Percentiles rank a stretch among this genome's conserved stretches.
Conservation (phyloP, 805 yeast species). For the Grigorovia humatica region DNA sequence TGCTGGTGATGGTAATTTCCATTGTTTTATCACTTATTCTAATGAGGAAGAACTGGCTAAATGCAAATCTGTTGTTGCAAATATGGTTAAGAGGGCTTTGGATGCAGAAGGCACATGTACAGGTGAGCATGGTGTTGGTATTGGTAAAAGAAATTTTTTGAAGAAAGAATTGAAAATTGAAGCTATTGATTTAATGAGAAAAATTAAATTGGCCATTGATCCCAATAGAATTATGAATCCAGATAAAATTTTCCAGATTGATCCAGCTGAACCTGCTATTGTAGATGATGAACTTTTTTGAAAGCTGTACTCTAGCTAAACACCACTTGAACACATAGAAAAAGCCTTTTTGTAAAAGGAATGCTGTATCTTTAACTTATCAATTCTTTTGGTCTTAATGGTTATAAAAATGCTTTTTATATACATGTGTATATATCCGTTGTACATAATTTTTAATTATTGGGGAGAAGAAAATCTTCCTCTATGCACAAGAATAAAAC, state of each 20-base stretch:
- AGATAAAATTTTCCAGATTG: conserved; percentile 65
- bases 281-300: neutral
- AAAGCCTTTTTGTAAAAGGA: no score
- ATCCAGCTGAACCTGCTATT: conserved; percentile 33
- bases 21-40: conserved; percentile 51
- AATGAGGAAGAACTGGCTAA: conserved; percentile 38
- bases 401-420: no score
- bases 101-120: conserved; percentile 73
- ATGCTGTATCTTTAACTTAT: no score
- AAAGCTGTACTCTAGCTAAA: neutral
- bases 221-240: conserved; percentile 57
- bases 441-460: no score
- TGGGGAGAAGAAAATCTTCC: no score
- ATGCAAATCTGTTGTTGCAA: conserved; percentile 42
- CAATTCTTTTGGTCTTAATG: neutral
- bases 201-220: conserved; percentile 59
- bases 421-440: no score
- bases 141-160: conserved; percentile 58
- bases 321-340: neutral
- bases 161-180: conserved; percentile 56
- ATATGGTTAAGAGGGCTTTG: conserved; percentile 58
- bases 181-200: conserved; percentile 64
- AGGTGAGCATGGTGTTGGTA: conserved; percentile 83
- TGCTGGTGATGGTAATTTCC: conserved; percentile 80
- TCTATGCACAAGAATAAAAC: neutral